phyloP scores from a whole-genome alignment of 805 yeast species.

The Monosporozyma unispora region DNA sequence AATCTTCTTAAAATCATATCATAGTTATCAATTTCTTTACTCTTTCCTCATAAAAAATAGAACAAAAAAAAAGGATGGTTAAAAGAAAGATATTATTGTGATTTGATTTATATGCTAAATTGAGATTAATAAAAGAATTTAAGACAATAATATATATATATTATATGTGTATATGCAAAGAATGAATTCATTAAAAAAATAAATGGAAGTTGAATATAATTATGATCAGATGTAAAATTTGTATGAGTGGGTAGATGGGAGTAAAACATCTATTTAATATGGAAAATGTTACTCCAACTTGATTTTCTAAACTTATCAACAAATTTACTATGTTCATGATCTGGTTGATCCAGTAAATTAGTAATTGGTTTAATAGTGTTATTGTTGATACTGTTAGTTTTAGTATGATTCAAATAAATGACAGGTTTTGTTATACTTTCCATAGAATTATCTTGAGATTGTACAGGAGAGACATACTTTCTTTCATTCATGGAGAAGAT shows the following conservation, averaged over 20 bases:
- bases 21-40: not conserved
- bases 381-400: too few species aligned
- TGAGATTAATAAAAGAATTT: too few species aligned
- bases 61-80: too few species aligned
- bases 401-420: conserved; percentile 55
- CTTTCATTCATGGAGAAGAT: not conserved
- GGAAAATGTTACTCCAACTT: conserved; percentile 3
- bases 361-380: not conserved
- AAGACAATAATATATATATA: not conserved
- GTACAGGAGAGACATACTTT: not conserved
- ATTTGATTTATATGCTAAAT: too few species aligned
- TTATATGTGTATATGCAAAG: not conserved
- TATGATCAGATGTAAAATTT: too few species aligned
- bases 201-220: too few species aligned
- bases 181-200: too few species aligned
- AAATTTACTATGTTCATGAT: not conserved
- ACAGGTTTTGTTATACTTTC: conserved; percentile 75
- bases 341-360: not conserved
- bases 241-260: too few species aligned
- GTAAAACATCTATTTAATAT: not conserved
- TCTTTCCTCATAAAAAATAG: too few species aligned
- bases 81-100: too few species aligned
- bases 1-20: not conserved
- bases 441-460: not conserved
- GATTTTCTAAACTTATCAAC: conserved; percentile 1